phyloP scores from a whole-genome alignment of 371 early-diverging fungal species.

The Lichtheimia ramosa region DNA sequence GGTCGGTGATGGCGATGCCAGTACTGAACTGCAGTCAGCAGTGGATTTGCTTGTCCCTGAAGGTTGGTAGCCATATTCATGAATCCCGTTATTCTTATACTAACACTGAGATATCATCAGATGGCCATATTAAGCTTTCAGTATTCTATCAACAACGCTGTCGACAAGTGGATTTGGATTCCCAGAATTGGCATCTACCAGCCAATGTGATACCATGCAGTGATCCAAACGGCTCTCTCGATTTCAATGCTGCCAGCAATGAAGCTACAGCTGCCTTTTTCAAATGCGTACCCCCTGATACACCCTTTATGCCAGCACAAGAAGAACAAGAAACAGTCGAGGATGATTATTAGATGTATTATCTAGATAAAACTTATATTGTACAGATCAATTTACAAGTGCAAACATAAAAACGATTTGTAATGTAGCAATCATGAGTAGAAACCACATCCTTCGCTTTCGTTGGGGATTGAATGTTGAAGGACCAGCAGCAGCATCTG shows the following conservation, averaged over 20 bases:
- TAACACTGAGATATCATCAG: neutral
- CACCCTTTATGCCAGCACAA: conserved; percentile 55
- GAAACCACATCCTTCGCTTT: conserved; percentile 83
- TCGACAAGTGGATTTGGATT: conserved; percentile 27
- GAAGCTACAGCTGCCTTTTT: conserved; percentile 56
- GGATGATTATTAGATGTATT: conserved; percentile 23
- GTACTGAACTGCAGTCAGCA: conserved; percentile 21
- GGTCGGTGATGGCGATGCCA: conserved; percentile 22
- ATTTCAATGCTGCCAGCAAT: conserved; percentile 45
- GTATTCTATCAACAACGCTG: conserved; percentile 50
- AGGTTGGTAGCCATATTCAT: neutral
- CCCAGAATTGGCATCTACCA: conserved; percentile 33
- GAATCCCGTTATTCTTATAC: too few relatives aligned
- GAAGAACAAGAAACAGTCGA: conserved; percentile 41
- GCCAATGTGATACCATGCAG: conserved; percentile 41
- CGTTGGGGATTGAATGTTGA: conserved; percentile 77
- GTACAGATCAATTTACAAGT: conserved; percentile 46
- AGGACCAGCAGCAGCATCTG: conserved; percentile 74
- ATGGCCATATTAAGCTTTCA: conserved; percentile 24
- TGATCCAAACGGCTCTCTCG: conserved; percentile 44
- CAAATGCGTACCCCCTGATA: conserved; percentile 40
- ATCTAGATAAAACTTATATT: conserved; percentile 8
- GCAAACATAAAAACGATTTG: conserved; percentile 84
- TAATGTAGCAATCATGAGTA: conserved; percentile 81
- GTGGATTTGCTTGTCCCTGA: conserved; percentile 27